Conservation (phyloP, 129 eudicot genomes). For the Flaveria trinervia region DNA sequence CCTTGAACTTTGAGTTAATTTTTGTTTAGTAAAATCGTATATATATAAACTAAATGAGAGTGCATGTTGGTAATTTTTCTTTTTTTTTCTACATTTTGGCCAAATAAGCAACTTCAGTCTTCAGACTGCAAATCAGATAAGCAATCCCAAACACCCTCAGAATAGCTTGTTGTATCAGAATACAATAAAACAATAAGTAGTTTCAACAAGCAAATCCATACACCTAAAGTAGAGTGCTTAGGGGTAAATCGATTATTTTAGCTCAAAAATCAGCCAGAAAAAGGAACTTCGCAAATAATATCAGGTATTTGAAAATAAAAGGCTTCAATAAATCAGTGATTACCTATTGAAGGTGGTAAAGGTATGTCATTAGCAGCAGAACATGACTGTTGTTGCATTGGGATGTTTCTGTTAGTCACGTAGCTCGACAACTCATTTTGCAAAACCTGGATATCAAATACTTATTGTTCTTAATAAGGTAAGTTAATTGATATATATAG, state of each 20-base stretch:
- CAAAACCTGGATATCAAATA: conserved; percentile 32
- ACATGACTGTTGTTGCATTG: conserved; percentile 12
- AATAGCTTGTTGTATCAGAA: no score
- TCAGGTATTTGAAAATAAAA: not conserved
- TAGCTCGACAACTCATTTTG: conserved; percentile 27
- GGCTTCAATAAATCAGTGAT: not conserved
- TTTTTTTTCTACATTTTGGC: no score
- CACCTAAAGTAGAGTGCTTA: not conserved
- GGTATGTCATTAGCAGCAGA: conserved; percentile 39
- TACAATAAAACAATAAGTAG: no score
- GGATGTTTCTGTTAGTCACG: conserved; percentile 4
- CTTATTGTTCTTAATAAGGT: not conserved
- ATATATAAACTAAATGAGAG: no score
- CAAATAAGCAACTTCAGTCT: not conserved
- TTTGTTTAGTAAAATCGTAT: no score
- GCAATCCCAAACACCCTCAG: not conserved
- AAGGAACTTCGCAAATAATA: no score
- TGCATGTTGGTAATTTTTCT: not conserved
- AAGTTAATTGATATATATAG: not conserved
- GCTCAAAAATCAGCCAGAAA: not conserved
- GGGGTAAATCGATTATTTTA: not conserved
- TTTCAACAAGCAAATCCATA: not conserved
- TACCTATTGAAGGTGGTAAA: conserved; percentile 55
- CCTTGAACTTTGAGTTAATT: no score
- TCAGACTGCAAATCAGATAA: not conserved